A percentile compares a stretch with the other conserved stretches of the same genome.
phyloP scores from a whole-genome alignment of 352 stramenopile genomes.

The Pythium insidiosum region DNA sequence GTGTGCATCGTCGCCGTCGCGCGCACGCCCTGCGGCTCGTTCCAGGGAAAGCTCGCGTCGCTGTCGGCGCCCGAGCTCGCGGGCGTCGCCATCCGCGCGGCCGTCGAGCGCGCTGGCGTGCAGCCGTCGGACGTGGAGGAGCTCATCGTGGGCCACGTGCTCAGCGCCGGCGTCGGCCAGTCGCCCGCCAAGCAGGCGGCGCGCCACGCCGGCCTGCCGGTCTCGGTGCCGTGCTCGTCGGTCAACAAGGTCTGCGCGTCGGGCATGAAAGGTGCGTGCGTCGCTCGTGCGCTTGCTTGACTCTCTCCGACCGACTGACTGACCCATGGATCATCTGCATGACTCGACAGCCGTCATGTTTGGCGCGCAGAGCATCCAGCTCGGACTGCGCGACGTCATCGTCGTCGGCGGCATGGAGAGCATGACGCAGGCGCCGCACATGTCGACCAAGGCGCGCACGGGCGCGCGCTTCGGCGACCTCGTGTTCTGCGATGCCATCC shows the following conservation, averaged over 20 bases:
- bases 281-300: neutral
- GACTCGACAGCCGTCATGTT: slow-evolving; percentile 58
- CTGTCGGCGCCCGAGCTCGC: slow-evolving; percentile 89
- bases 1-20: slow-evolving; percentile 92
- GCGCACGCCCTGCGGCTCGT: slow-evolving; percentile 91
- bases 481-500: slow-evolving; percentile 83
- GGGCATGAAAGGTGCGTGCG: slow-evolving; percentile 78
- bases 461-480: slow-evolving; percentile 84
- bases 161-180: slow-evolving; percentile 92
- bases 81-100: slow-evolving; percentile 66
- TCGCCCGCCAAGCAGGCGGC: slow-evolving; percentile 90
- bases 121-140: slow-evolving; percentile 78
- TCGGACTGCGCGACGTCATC: slow-evolving; percentile 72
- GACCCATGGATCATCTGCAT: no score
- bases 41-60: slow-evolving; percentile 81
- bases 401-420: slow-evolving; percentile 92
- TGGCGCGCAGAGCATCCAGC: slow-evolving; percentile 79
- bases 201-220: slow-evolving; percentile 56
- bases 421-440: slow-evolving; percentile 94
- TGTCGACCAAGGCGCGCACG: slow-evolving; percentile 63
- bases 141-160: slow-evolving; percentile 93
- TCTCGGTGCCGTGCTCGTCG: slow-evolving; percentile 88
- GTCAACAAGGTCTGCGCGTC: slow-evolving; percentile 98
- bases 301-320: neutral
- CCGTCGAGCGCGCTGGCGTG: slow-evolving; percentile 40